These are phyloP conservation scores for Didymella keratinophila DNA, from an alignment of 2,329 filamentous ascomycete species.

Conservation along the genomic window DNA sequence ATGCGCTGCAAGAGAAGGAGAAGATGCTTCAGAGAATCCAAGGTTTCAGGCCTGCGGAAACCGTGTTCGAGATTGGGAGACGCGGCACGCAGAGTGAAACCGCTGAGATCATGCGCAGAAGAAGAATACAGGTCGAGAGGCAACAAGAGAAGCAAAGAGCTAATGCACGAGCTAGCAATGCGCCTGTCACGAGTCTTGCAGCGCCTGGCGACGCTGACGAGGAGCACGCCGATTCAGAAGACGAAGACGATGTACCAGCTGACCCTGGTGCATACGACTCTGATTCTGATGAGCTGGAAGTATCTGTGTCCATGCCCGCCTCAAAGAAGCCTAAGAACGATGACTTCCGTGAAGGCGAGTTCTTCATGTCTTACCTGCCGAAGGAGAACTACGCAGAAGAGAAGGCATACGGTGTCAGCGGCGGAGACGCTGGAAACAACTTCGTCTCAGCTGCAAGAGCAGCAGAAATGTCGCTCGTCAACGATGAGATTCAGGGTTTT, in stretches of 20 bases:
- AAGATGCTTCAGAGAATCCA: slow-evolving; percentile 90
- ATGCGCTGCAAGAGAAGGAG: slow-evolving; percentile 72
- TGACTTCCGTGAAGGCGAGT: slow-evolving; percentile 82
- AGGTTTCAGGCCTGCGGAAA: slow-evolving; percentile 87
- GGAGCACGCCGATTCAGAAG: slow-evolving; percentile 41
- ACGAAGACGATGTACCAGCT: slow-evolving; percentile 47
- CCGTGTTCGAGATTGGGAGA: slow-evolving; percentile 92
- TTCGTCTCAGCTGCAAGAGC: slow-evolving; percentile 89
- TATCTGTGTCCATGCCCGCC: slow-evolving; percentile 55
- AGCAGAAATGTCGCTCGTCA: slow-evolving; percentile 89
- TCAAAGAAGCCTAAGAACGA: slow-evolving; percentile 43
- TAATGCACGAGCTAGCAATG: slow-evolving; percentile 46
- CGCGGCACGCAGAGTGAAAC: slow-evolving; percentile 69
- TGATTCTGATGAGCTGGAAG: slow-evolving; percentile 63
- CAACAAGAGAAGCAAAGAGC: slow-evolving; percentile 55
- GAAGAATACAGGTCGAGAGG: slow-evolving; percentile 73
- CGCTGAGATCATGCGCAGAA: slow-evolving; percentile 77
- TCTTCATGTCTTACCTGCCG: slow-evolving; percentile 97
- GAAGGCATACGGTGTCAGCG: slow-evolving; percentile 90
- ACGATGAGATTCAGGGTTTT: slow-evolving; percentile 86
- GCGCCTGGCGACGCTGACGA: slow-evolving; percentile 24
- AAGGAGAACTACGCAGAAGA: slow-evolving; percentile 86
- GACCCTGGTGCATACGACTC: slow-evolving; percentile 50
- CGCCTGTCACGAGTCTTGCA: slow-evolving; percentile 13
- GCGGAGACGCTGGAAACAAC: slow-evolving; percentile 69